Conservation (phyloP, 1,284 basidiomycete genomes). For the Golubevia pallescens region DNA sequence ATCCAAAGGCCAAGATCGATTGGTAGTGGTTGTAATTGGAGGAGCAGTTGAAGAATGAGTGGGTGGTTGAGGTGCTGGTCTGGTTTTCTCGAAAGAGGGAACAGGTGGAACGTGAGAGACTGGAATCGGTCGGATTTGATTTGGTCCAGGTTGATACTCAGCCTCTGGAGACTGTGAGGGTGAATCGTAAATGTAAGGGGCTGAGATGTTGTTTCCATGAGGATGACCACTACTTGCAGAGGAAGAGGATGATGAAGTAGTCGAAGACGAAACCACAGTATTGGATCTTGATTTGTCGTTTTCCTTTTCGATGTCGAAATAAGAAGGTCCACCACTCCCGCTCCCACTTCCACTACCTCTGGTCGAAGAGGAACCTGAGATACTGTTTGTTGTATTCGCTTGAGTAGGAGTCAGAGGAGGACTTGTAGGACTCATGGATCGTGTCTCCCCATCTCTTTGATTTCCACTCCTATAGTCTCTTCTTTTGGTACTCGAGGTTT, state of each 20-base stretch:
- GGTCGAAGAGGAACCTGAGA: constrained; percentile 3
- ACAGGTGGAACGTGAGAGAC: constrained; percentile 36
- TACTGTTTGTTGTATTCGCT: too few species aligned
- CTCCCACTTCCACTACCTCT: too few species aligned
- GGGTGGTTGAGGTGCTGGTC: constrained; percentile 5
- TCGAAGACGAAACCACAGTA: too few species aligned
- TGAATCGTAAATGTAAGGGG: constrained; percentile 7
- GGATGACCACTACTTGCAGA: not conserved
- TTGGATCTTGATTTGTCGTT: not conserved
- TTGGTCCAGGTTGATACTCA: constrained; percentile 5
- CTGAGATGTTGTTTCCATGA: too few species aligned
- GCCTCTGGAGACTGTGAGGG: constrained; percentile 12
- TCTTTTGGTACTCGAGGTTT: not conserved
- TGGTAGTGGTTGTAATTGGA: constrained; percentile 9
- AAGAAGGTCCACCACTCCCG: not conserved
- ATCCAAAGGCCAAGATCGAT: constrained; percentile 6
- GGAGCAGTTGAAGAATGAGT: constrained; percentile 3
- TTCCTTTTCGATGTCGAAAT: constrained; percentile 18
- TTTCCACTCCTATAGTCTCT: not conserved
- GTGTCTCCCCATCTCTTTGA: not conserved
- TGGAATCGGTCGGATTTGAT: constrained; percentile 30
- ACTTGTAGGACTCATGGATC: not conserved
- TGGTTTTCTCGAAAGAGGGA: constrained; percentile 37
- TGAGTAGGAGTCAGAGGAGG: constrained; percentile 29
- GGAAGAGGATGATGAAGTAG: not conserved